Evolutionary conservation across 306 rosid genomes (phyloP).

Genomic region (Canavalia gladiata): DNA sequence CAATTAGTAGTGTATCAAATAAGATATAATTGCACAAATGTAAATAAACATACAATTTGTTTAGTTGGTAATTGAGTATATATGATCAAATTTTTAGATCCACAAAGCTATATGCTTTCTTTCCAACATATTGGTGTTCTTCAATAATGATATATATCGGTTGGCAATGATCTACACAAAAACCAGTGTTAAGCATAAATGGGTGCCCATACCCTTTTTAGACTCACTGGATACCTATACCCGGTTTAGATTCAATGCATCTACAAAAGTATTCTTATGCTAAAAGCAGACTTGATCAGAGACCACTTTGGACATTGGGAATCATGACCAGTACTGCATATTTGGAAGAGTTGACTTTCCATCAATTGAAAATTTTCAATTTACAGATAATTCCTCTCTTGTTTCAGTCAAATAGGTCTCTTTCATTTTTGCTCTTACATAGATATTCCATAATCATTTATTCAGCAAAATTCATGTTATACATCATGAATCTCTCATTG

Average conservation of each 20-base stretch:
- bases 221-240: neutral
- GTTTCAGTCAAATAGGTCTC: neutral
- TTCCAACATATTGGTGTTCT: constrained; percentile 5
- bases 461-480: neutral
- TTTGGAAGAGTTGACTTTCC: neutral
- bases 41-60: neutral
- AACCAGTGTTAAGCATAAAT: constrained; percentile 19
- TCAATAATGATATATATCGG: constrained; percentile 23
- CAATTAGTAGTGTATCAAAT: constrained; percentile 17
- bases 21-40: neutral
- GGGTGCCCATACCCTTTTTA: neutral
- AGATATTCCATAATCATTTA: neutral
- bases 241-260: neutral
- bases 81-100: constrained; percentile 7
- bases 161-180: neutral
- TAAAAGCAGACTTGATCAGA: constrained; percentile 3
- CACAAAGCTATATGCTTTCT: neutral
- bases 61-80: neutral
- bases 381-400: neutral
- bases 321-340: neutral
- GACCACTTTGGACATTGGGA: constrained; percentile 1
- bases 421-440: constrained; percentile 18
- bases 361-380: constrained; percentile 7
- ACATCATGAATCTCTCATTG: neutral
- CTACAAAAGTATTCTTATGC: constrained; percentile 7